phyloP scores from a whole-genome alignment of 192 early-diverging fungal genomes.

The Phycomyces blakesleeanus region DNA sequence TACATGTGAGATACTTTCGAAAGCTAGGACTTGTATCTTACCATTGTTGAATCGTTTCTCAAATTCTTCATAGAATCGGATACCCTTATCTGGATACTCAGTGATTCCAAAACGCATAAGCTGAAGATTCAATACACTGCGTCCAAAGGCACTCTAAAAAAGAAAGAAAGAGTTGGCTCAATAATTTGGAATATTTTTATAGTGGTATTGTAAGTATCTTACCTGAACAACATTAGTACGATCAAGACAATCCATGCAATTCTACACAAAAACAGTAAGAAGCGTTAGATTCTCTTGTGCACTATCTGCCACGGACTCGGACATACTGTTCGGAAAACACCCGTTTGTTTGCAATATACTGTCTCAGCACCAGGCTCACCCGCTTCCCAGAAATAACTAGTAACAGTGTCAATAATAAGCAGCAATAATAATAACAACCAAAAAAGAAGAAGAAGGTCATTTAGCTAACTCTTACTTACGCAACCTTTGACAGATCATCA shows the following conservation, averaged over 20 bases:
- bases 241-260: conserved; percentile 99
- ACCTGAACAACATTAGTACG: conserved; percentile 87
- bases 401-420: too few species aligned
- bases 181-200: conserved; percentile 19
- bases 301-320: background rate
- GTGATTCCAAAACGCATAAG: conserved; percentile 65
- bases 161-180: too few species aligned
- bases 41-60: conserved; percentile 60
- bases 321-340: conserved; percentile 46
- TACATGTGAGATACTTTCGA: background rate
- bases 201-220: background rate
- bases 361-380: conserved; percentile 4
- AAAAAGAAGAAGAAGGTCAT: too few species aligned
- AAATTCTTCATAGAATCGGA: conserved; percentile 59
- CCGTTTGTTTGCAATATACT: conserved; percentile 34
- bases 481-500: conserved; percentile 60
- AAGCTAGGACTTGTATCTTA: background rate
- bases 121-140: conserved; percentile 61
- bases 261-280: conserved; percentile 30
- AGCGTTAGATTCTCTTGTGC: background rate
- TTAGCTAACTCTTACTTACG: conserved; percentile 42
- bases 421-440: too few species aligned
- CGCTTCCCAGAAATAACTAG: conserved; percentile 22
- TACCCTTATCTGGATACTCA: conserved; percentile 59
- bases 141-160: conserved; percentile 54